phyloP scores from a whole-genome alignment of 129 eudicot species.

The Flaveria trinervia region DNA sequence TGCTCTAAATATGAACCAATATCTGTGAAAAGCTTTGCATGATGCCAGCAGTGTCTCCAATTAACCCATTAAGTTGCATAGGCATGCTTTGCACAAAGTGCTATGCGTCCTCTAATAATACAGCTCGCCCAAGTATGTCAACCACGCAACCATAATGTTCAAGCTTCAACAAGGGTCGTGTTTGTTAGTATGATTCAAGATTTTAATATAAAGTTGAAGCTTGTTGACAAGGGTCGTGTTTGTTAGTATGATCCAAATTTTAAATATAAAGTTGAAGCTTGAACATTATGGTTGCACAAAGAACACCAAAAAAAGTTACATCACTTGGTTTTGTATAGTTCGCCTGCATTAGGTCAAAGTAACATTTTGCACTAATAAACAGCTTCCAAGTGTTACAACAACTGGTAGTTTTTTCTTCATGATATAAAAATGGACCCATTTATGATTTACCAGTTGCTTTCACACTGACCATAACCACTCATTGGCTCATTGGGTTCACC shows the following conservation, averaged over 20 bases:
- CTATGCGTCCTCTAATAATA: conserved; percentile 52
- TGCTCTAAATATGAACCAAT: conserved; percentile 34
- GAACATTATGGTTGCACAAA: conserved; percentile 31
- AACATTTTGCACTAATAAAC: conserved; percentile 44
- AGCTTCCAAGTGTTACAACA: conserved; percentile 44
- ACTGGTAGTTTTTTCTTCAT: conserved; percentile 37
- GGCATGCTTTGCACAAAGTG: conserved; percentile 55
- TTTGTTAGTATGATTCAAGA: too few relatives aligned
- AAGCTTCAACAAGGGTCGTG: conserved; percentile 8
- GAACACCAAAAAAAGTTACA: conserved; percentile 55
- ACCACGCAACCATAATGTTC: conserved; percentile 75
- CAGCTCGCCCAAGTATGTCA: conserved; percentile 70
- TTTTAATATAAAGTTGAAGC: neutral
- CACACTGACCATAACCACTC: conserved; percentile 49
- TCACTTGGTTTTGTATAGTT: conserved; percentile 32
- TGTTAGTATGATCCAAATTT: too few relatives aligned
- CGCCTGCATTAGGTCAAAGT: conserved; percentile 44
- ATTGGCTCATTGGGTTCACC: conserved; percentile 37
- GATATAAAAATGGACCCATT: conserved; percentile 43
- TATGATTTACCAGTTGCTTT: conserved; percentile 41
- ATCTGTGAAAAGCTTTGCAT: conserved; percentile 49
- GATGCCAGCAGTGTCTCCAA: conserved; percentile 79
- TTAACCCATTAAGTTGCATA: conserved; percentile 54
- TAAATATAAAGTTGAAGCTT: neutral
- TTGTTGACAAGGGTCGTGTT: too few relatives aligned